Base-by-base conservation (phyloP, 768 basidiomycete species). In the Termitomyces sp. region DNA sequence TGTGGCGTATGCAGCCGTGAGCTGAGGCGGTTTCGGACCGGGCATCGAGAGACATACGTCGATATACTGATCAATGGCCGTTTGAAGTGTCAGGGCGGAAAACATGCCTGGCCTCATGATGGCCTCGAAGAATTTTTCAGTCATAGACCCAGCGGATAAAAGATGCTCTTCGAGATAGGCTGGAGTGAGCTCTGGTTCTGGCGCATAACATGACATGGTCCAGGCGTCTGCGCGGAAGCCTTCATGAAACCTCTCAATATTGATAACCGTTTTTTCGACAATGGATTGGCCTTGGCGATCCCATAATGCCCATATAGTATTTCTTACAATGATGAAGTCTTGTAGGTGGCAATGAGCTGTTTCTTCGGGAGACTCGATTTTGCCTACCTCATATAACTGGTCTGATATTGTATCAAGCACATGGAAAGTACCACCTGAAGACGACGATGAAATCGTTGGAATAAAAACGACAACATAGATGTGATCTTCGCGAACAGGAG, bases 61-160 rank as follows among this genome's bases (percentile, higher is more conserved):
- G 25, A 83, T 83, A 70, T 98, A 98, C 61, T 89, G 88, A 57
- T 88, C 84, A 53, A 97, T 78, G 23, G 94, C 93, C 17, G 83
- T 87, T 44, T 83, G 83, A 34, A 97, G 81, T 9, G 94, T 92
- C 35, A 89, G 71, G 2, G 83, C 74, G 9, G 95, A 95, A 71
- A 97, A 98, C 51, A 91, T 79, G 21, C 91, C 92, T 0, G 96
- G 94, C 32, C 86, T 80, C 78, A 95, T 85, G 61, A 97, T 77
- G 44, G 86, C 90, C 52, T 85, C 78, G 65, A 94, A 79, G 71
- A 94, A 94, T 60, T 87, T 88, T 55, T 86, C 86, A 0, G 87
- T 78, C 63, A 95, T 69, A 2, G 89, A 89, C 32, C 85, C 86
- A 25, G 83, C 79, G 30, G 81, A 76, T 55, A 88, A 73, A 56